Conservation (phyloP, 1,284 basidiomycete species). For the Apiotrichum veenhuisii region DNA sequence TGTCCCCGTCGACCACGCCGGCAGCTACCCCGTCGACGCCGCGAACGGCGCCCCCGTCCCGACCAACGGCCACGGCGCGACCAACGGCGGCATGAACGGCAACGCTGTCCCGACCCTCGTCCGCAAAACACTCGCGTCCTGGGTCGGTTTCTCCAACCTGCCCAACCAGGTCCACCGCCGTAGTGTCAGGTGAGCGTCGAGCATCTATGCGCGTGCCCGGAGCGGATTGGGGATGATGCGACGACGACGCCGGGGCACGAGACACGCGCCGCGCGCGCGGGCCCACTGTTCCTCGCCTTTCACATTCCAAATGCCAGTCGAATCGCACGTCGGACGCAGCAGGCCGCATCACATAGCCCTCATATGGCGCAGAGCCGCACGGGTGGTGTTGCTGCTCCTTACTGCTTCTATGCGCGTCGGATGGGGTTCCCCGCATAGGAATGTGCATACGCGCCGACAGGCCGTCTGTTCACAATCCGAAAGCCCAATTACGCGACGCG, state of each 20-base stretch:
- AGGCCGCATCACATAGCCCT: too few relatives aligned
- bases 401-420: too few relatives aligned
- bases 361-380: too few relatives aligned
- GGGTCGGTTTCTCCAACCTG: conserved; percentile 78
- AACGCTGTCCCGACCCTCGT: conserved; percentile 16
- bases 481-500: not conserved
- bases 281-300: too few relatives aligned
- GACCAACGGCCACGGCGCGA: conserved; percentile 16
- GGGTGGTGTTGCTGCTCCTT: too few relatives aligned
- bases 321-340: too few relatives aligned
- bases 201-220: too few relatives aligned
- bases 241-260: too few relatives aligned
- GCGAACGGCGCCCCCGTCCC: conserved; percentile 5
- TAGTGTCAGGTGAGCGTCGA: conserved; percentile 65
- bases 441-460: not conserved
- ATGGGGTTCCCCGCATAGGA: too few relatives aligned
- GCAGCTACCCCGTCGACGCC: conserved; percentile 2
- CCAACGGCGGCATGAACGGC: conserved; percentile 9
- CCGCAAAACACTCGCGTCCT: conserved; percentile 48
- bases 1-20: not conserved
- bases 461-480: not conserved
- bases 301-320: too few relatives aligned
- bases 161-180: conserved; percentile 97
- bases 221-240: too few relatives aligned
- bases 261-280: too few relatives aligned